Evolutionary conservation across 2,329 filamentous ascomycete genomes (phyloP), one percentile per base, ranked within the genome.

Genomic region (Emmonsiellopsis sp.): DNA sequence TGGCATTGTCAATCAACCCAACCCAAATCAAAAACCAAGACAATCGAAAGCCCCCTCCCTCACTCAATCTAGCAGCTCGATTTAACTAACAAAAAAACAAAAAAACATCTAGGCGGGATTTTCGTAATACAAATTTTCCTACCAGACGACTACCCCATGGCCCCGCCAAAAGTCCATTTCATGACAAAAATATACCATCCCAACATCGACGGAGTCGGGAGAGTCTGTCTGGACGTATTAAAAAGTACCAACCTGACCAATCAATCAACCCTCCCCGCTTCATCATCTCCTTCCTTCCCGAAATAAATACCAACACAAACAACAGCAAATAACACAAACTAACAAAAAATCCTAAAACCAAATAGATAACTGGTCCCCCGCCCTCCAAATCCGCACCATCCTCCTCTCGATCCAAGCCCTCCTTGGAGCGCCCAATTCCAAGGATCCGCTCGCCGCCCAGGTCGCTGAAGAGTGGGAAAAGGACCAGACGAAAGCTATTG

Each of bases 121-220:
- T 98, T 98, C 79, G 92, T 94, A 73, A 86, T 97, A 57, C 93
- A 98, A 73, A 83, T 98, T 16, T 98, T 98, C 72, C 81, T 98
- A 26, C 94, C 94, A 44, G 93, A 98, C 67, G 93, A 98, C 76
- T 98, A 98, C 70, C 93, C 93, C 42, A 98, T 98, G 93, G 95
- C 90, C 35, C 92, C 93, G 52, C 93, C 93, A 45, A 96, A 96
- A 79, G 96, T 98, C 67, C 88, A 93, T 53, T 98, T 98, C 74
- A 79, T 98, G 50, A 98, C 94, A 63, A 96, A 95, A 76, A 97
- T 98, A 71, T 98, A 97, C 74, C 94, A 98, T 71, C 93, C 93
- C 51, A 98, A 98, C 70, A 96, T 98, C 63, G 93, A 98, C 71
- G 94, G 94, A 73, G 83, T 98, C 2, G 93, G 93, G 56, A 87